A percentile compares a stretch with the other conserved stretches of the same genome.
phyloP scores from a whole-genome alignment of 148 eudicot genomes.

The Pharnaceum exiguum region DNA sequence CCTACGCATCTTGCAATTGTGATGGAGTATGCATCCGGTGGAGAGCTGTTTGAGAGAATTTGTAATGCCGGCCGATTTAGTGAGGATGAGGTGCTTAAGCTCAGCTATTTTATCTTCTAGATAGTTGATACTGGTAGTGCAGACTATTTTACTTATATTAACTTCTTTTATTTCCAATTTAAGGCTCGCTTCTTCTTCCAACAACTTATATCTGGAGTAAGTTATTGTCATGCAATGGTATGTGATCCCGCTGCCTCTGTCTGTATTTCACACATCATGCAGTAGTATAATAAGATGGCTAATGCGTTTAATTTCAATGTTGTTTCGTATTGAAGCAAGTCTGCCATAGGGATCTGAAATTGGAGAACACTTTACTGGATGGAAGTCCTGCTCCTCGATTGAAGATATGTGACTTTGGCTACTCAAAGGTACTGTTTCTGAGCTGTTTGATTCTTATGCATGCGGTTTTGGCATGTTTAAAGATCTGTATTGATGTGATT shows the following conservation, averaged over 20 bases:
- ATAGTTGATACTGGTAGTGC: not conserved
- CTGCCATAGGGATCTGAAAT: slow-evolving; percentile 45
- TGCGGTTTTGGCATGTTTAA: not conserved
- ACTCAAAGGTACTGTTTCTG: slow-evolving; percentile 31
- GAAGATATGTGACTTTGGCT: slow-evolving; percentile 53
- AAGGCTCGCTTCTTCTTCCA: slow-evolving; percentile 52
- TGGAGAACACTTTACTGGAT: slow-evolving; percentile 48
- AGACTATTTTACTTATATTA: slow-evolving; percentile 1
- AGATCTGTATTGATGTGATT: not conserved
- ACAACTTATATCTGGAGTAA: slow-evolving; percentile 47
- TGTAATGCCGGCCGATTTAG: slow-evolving; percentile 42
- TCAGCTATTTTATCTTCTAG: not conserved
- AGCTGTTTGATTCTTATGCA: not conserved
- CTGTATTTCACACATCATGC: not conserved
- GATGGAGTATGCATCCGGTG: slow-evolving; percentile 55
- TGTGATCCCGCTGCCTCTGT: not conserved
- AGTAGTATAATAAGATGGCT: not conserved
- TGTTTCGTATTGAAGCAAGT: slow-evolving; percentile 37
- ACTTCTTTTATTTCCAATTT: not conserved
- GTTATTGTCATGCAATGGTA: slow-evolving; percentile 51
- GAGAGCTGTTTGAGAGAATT: slow-evolving; percentile 48
- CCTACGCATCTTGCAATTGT: slow-evolving; percentile 55
- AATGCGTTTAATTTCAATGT: not conserved
- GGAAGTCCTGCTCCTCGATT: slow-evolving; percentile 48
- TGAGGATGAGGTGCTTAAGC: slow-evolving; percentile 40